Base-by-base conservation (phyloP, 1,139 yeast genomes). In the Zhuliangozyma parablackwelliae region DNA sequence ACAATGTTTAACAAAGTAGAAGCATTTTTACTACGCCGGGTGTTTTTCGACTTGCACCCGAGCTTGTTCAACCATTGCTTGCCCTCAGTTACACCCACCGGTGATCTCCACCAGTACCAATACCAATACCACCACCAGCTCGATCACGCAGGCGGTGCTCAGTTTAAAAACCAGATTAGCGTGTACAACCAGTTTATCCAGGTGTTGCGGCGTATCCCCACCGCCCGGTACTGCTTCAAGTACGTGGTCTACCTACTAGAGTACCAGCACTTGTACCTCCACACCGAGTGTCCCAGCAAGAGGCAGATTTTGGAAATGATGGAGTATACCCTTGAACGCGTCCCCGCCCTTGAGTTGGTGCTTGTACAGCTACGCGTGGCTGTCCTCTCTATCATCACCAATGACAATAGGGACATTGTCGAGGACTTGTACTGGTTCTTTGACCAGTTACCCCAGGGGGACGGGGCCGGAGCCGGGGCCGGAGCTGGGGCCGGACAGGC, bases 31-130 rank as follows among this genome's bases (percentile, higher is more conserved):
- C 27, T 41, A 24, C 35, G 29, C 23, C 37, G 42, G 26, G 37
- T 41, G 29, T 39, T 39, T 28, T 34, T 31, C 23, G 44, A 36
- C 10, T 36, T 41, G 26, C 38, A 41, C 10, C 33, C 28, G 6
- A 16, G 21, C 12, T 21, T 41, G 26, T 38, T 38, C 24, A 8
- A 32, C 29, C 16, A 32, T 12, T 10, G 29, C 10, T 10, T 23
- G 20, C 10, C 8, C 24, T 31, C 16, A 4, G 16, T 16, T 16
- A 16, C 16, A 16, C 16, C 9, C 30, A 7, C 12, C 29, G 5
- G 6, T 25, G 4, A 16, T 16, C 16, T 16, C 16, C 16, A 16
- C 16, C 16, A 16, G 16, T 16, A 16, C 16, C 16, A 3, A 4
- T 24, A 24, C 26, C 26, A 10, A 5, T 24, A 24, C 9, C 26